Evolutionary conservation across 2,329 filamentous ascomycete species (phyloP).

Genomic region (Orbilia javanica): DNA sequence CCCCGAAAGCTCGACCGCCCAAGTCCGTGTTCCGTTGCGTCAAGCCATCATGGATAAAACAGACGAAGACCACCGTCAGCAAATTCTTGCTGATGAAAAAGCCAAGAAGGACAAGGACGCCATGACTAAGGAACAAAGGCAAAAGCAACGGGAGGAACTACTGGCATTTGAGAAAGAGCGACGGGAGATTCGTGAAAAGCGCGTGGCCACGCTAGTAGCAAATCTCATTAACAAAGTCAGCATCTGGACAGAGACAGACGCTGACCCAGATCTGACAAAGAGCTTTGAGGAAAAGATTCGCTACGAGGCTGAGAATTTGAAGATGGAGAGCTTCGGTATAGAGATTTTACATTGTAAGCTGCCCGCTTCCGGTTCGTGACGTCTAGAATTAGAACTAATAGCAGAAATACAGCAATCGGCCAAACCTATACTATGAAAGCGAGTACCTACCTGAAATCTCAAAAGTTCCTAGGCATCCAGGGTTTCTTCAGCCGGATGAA

Average conservation of each 20-base stretch:
- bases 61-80: slow-evolving; percentile 73
- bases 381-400: neutral
- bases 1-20: slow-evolving; percentile 63
- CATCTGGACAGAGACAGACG: slow-evolving; percentile 98
- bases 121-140: slow-evolving; percentile 89
- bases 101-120: slow-evolving; percentile 87
- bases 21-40: slow-evolving; percentile 76
- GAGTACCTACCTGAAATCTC: slow-evolving; percentile 87
- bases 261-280: slow-evolving; percentile 82
- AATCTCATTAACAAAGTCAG: slow-evolving; percentile 91
- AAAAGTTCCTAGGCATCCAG: slow-evolving; percentile 95
- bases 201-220: slow-evolving; percentile 82
- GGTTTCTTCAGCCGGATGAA: slow-evolving; percentile 94
- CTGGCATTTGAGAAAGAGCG: slow-evolving; percentile 89
- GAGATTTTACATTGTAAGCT: slow-evolving; percentile 68
- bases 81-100: slow-evolving; percentile 69
- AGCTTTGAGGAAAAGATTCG: slow-evolving; percentile 95
- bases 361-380: neutral
- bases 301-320: slow-evolving; percentile 95
- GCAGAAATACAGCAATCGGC: slow-evolving; percentile 75
- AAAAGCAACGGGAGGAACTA: slow-evolving; percentile 92
- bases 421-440: slow-evolving; percentile 90
- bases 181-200: slow-evolving; percentile 84
- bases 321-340: slow-evolving; percentile 98
- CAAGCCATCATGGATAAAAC: slow-evolving; percentile 89